Evolutionary conservation across 129 eudicot genomes (phyloP).

Genomic region (Solidago caesia): DNA sequence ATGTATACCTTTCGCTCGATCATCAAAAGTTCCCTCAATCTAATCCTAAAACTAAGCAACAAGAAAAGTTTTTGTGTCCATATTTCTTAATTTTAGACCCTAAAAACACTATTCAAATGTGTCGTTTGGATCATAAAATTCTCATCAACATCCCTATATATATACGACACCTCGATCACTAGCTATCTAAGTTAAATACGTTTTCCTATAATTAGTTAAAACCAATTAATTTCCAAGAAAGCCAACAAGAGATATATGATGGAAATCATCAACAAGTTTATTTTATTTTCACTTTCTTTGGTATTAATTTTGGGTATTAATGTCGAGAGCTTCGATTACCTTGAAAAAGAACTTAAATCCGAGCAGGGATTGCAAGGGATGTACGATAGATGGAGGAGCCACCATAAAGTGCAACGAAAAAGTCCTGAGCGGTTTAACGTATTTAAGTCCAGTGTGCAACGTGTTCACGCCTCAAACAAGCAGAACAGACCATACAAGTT

Average conservation of each 20-base stretch:
- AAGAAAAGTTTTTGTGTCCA: no score
- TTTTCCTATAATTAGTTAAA: not conserved
- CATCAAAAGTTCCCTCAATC: no score
- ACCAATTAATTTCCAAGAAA: slow-evolving; percentile 6
- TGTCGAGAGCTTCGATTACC: slow-evolving; percentile 53
- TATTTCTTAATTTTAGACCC: no score
- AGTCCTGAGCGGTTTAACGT: slow-evolving; percentile 52
- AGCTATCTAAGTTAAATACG: not conserved
- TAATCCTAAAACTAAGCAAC: no score
- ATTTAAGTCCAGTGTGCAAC: slow-evolving; percentile 52
- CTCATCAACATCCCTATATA: no score
- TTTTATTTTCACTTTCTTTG: slow-evolving; percentile 36
- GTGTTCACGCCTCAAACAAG: slow-evolving; percentile 59
- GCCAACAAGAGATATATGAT: slow-evolving; percentile 5
- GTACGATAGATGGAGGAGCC: slow-evolving; percentile 80
- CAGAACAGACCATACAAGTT: slow-evolving; percentile 64
- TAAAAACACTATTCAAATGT: no score
- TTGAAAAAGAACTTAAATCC: slow-evolving; percentile 61
- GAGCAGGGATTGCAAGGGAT: slow-evolving; percentile 52
- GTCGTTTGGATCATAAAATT: no score
- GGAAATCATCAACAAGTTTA: slow-evolving; percentile 28
- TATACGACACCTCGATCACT: no score
- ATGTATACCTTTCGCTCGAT: no score
- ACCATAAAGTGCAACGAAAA: slow-evolving; percentile 48
- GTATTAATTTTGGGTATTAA: slow-evolving; percentile 29